Conservation (phyloP, 2,329 filamentous ascomycete genomes). For the Fusarium subtropicale region DNA sequence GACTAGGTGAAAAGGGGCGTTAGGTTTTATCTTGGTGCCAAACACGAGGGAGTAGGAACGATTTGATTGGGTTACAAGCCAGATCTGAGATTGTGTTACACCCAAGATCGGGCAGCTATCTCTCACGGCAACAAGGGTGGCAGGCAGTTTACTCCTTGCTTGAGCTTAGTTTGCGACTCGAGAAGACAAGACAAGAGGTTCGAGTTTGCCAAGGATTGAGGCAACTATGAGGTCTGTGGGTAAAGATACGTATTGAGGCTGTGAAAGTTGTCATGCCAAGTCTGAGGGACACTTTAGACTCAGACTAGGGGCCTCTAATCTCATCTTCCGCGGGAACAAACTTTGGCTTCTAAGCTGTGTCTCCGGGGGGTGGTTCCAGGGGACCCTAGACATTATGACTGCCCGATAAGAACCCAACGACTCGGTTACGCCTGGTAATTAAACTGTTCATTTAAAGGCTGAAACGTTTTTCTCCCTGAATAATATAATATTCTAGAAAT, state of each 20-base stretch:
- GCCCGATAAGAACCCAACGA: conserved; percentile 42
- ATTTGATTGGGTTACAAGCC: conserved; percentile 25
- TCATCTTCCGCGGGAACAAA: conserved; percentile 1
- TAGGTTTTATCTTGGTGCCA: conserved; percentile 17
- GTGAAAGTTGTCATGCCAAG: conserved; percentile 35
- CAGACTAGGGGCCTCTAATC: neutral
- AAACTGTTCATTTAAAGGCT: conserved; percentile 28
- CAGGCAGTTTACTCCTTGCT: neutral
- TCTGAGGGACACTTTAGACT: conserved; percentile 24
- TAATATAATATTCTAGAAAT: neutral
- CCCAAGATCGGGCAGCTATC: conserved; percentile 46
- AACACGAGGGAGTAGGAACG: conserved; percentile 27
- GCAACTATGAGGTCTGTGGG: neutral
- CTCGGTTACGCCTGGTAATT: conserved; percentile 45
- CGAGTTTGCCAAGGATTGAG: neutral
- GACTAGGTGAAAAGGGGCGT: conserved; percentile 13
- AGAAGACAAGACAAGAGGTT: neutral
- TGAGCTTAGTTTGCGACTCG: conserved; percentile 18
- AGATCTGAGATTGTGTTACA: conserved; percentile 39
- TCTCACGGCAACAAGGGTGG: neutral
- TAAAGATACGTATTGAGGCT: conserved; percentile 21
- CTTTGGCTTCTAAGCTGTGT: neutral
- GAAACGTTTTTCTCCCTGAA: neutral
- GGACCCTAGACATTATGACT: conserved; percentile 8
- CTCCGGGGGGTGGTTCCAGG: conserved; percentile 9